Evolutionary conservation across 1,284 basidiomycete genomes (phyloP), one percentile per base, ranked within the genome.

Genomic region (Trametes polyzona): DNA sequence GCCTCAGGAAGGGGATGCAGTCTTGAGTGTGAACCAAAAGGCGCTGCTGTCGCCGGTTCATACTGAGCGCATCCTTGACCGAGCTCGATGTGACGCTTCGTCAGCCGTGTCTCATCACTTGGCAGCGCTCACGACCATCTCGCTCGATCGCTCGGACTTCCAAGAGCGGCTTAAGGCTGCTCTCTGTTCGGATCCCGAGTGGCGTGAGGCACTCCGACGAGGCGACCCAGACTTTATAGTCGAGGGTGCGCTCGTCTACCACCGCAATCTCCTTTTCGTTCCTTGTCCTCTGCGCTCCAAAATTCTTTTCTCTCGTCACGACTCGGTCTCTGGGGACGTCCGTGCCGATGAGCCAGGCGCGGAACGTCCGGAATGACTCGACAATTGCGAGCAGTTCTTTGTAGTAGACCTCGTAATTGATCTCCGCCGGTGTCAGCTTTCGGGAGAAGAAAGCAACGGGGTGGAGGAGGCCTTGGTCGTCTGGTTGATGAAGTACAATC

Each of bases 311-410:
- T 53, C 76, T 71, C 17, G 63, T 63, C 21, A 71, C 56, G 24
- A 73, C 65, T 1, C 33, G n/a, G n/a, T 59, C 57, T 43, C 74
- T 62, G 2, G 66, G 65, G 4, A 39, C 30, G 3, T 54, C 49
- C 5, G 66, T 59, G 32, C 72, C 69, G 7, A 71, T 57, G 7
- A 77, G 64, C 67, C 68, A 76, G 17, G 67, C 33, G 1, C 68
- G 61, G 70, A 67, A 67, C 29, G 71, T 68, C 5, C 52, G 54
- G 33, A 78, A 74, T 0, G 70, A 58, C 0, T 73, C 66, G 0
- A 78, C 47, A 29, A 78, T 67, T 0, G 69, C 71, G 2, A 77
- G 69, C 0, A 78, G 67, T 61, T 77, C 73, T 47, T 76, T 76
- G 43, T 77, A 65, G 44, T 77, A 69, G 2, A 74, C 59, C 1